phyloP scores from a whole-genome alignment of 768 basidiomycete species.

The Hericium coralloides region DNA sequence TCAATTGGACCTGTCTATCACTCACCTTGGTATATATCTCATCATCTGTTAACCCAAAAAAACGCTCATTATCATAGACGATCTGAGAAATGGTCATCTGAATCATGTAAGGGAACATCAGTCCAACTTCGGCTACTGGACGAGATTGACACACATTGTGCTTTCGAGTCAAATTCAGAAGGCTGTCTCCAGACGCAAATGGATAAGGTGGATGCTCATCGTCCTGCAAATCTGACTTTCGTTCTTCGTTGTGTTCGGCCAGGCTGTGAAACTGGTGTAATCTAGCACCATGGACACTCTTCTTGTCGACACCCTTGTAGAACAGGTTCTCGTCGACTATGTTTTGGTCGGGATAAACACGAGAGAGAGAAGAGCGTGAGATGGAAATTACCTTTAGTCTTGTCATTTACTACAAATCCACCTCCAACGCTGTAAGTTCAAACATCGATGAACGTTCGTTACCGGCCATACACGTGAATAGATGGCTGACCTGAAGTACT shows the following conservation, averaged over 20 bases:
- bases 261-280: slow-evolving; percentile 46
- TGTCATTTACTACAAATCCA: slow-evolving; percentile 92
- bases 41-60: slow-evolving; percentile 66
- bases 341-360: neutral
- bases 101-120: neutral
- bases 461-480: neutral
- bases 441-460: neutral
- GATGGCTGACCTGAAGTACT: slow-evolving; percentile 66
- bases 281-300: slow-evolving; percentile 69
- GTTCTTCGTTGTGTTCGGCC: slow-evolving; percentile 27
- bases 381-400: slow-evolving; percentile 60
- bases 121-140: neutral
- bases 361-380: neutral
- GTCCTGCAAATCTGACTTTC: slow-evolving; percentile 14
- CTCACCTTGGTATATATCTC: slow-evolving; percentile 67
- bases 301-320: slow-evolving; percentile 87
- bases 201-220: slow-evolving; percentile 71
- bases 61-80: slow-evolving; percentile 86
- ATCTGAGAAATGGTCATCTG: slow-evolving; percentile 93
- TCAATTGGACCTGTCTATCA: neutral
- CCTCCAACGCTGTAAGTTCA: slow-evolving; percentile 60
- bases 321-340: slow-evolving; percentile 88
- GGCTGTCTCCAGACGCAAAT: slow-evolving; percentile 67
- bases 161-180: slow-evolving; percentile 66
- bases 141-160: slow-evolving; percentile 57